Evolutionary conservation across 306 rosid genomes (phyloP), one percentile per base, ranked within the genome.

Genomic region (Coriaria nepalensis): DNA sequence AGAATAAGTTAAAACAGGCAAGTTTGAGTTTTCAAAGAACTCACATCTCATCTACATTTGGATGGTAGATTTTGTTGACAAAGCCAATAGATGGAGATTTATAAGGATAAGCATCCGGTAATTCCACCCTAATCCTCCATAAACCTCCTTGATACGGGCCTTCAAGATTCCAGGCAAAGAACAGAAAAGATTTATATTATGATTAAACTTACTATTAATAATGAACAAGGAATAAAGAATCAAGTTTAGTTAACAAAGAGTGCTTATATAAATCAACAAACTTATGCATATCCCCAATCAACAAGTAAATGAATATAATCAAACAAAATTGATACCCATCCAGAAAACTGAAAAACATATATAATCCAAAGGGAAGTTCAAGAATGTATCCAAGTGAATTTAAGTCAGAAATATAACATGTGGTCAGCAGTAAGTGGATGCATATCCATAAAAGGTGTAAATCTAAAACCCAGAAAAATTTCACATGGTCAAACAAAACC

Each of bases 1-100:
- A 20, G 32, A 62, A 20, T 5, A 59, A 38, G 55, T 51, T 47
- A 55, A 52, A 47, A 45, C 15, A 56, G 13, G 40, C 12, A 12
- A 41, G 9, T 37, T 8, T 5, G 50, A 43, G 44, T 42, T 14
- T 47, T 47, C 9, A 13, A 10, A 4, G 32, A 60, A 74, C 94
- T 83, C 82, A 87, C 96, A 67, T 56, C 66, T 83, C 94, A 74
- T 87, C 96, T 37, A 87, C 83, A 78, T 87, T 87, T 63, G 96
- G 96, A 73, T 87, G 96, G 65, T 67, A 87, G 43, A 87, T 78
- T 72, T 73, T 87, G 79, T 83, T 87, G 50, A 74, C 35, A 70
- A 87, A 87, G 52, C 94, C 93, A 64, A 88, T 63, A 12, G 94
- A 88, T 0, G 96, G 96, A 58, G 96, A 88, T 61, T 78, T 80